phyloP scores from a whole-genome alignment of 2,329 filamentous ascomycete species.

The Aspergillus nomiae region DNA sequence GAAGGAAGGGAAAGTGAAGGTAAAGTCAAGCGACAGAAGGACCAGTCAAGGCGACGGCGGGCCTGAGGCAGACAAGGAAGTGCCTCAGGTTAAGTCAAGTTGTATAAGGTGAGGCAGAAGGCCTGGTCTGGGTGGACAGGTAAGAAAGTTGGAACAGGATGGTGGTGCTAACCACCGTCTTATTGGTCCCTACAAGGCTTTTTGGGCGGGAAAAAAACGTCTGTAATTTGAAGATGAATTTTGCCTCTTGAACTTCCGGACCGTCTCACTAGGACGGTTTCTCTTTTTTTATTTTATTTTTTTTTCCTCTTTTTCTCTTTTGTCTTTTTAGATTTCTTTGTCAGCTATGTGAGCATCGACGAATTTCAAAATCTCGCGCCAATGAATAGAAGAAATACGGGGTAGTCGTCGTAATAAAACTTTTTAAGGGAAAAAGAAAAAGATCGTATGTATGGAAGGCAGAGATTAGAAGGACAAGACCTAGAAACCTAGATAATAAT shows the following conservation, averaged over 20 bases:
- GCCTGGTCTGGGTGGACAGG: conserved; percentile 1
- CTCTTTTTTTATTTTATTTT: not conserved
- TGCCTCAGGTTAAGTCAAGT: not conserved
- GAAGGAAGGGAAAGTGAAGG: conserved; percentile 1
- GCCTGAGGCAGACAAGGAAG: conserved; percentile 8
- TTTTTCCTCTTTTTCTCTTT: not conserved
- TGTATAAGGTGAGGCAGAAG: conserved; percentile 9
- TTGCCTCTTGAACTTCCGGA: conserved; percentile 10
- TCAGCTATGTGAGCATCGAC: conserved; percentile 5
- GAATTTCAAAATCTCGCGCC: conserved; percentile 1
- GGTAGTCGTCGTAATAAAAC: conserved; percentile 5
- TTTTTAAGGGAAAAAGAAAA: conserved; percentile 1
- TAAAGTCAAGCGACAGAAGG: conserved; percentile 8
- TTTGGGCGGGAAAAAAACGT: conserved; percentile 11
- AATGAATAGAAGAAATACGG: conserved; percentile 6
- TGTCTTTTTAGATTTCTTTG: conserved; percentile 5
- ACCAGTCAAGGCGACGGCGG: conserved; percentile 1
- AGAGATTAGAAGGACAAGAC: conserved; percentile 11
- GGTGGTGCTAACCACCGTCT: conserved; percentile 23
- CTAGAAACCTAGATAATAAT: conserved; percentile 9
- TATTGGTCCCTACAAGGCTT: conserved; percentile 26
- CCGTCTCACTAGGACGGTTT: conserved; percentile 5
- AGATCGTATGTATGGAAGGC: conserved; percentile 5
- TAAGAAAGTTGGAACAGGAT: conserved; percentile 5
- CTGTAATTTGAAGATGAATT: conserved; percentile 16